Percentiles rank a stretch among this genome's conserved stretches.
Conservation (phyloP, 2,329 filamentous ascomycete species). For the Cladosporium sp. region DNA sequence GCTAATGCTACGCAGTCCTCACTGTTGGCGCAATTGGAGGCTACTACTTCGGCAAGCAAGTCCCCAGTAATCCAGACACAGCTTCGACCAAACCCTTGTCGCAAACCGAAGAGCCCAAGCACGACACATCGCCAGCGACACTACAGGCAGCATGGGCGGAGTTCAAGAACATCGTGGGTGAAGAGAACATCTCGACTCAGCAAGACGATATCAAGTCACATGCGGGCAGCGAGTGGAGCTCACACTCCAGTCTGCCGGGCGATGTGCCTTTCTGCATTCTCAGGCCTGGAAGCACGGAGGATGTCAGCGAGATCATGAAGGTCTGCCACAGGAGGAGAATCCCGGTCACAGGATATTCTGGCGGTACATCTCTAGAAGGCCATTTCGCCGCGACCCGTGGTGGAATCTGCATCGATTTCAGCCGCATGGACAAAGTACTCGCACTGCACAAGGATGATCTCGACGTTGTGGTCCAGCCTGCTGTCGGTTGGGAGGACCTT, state of each 20-base stretch:
- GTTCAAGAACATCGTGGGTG: slow-evolving; percentile 57
- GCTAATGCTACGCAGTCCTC: slow-evolving; percentile 40
- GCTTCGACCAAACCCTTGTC: slow-evolving; percentile 55
- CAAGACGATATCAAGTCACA: slow-evolving; percentile 53
- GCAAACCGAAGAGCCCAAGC: slow-evolving; percentile 45
- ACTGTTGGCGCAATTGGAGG: slow-evolving; percentile 48
- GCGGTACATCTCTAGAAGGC: slow-evolving; percentile 84
- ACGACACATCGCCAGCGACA: slow-evolving; percentile 54
- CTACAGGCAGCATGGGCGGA: slow-evolving; percentile 63
- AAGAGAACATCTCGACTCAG: slow-evolving; percentile 59
- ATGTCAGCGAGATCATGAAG: slow-evolving; percentile 85
- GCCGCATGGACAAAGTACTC: slow-evolving; percentile 77
- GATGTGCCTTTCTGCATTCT: slow-evolving; percentile 60
- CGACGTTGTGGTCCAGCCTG: slow-evolving; percentile 57
- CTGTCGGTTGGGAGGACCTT: slow-evolving; percentile 79
- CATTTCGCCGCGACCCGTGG: slow-evolving; percentile 80
- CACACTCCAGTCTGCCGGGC: slow-evolving; percentile 40
- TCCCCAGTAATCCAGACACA: slow-evolving; percentile 42
- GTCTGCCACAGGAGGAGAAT: slow-evolving; percentile 76
- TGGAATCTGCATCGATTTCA: slow-evolving; percentile 82
- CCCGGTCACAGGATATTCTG: slow-evolving; percentile 81
- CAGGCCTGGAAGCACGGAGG: slow-evolving; percentile 71
- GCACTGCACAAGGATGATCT: slow-evolving; percentile 67
- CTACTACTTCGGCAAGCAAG: slow-evolving; percentile 53
- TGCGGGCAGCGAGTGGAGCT: slow-evolving; percentile 61